Percentiles rank a stretch among this genome's conserved stretches.
These are phyloP conservation scores for Warburgia ugandensis DNA, from an alignment of 164 flowering plant species.

Conservation along the genomic window DNA sequence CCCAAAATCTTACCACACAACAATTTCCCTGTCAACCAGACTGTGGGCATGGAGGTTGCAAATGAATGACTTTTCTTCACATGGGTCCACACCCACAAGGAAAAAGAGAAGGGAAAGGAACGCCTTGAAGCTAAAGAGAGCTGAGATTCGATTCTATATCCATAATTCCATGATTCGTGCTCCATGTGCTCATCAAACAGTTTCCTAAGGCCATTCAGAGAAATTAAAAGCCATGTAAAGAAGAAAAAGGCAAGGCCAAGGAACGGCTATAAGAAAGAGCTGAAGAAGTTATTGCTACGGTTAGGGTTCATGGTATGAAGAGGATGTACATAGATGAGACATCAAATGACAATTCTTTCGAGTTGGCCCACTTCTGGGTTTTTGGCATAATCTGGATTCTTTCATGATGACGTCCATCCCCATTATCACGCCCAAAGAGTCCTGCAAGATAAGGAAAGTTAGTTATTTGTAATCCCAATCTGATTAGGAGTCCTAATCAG, in stretches of 20 bases:
- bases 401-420: too few species aligned
- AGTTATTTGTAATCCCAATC: too few species aligned
- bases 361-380: too few species aligned
- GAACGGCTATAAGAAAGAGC: too few species aligned
- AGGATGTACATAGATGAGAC: too few species aligned
- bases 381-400: too few species aligned
- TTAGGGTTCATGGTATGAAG: too few species aligned
- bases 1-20: neutral
- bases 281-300: too few species aligned
- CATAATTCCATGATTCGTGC: conserved; percentile 1
- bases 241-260: neutral
- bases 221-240: neutral
- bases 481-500: too few species aligned
- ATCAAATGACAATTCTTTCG: too few species aligned
- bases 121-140: conserved; percentile 3
- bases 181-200: conserved; percentile 1
- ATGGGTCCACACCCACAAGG: neutral
- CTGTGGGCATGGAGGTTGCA: neutral
- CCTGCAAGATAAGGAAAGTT: too few species aligned
- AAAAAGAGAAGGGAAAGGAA: neutral
- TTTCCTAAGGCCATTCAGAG: neutral
- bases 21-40: neutral
- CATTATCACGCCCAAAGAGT: too few species aligned
- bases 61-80: neutral
- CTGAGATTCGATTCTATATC: conserved; percentile 8